Conservation (phyloP, 1,284 basidiomycete genomes). For the Ganoderma boninense region DNA sequence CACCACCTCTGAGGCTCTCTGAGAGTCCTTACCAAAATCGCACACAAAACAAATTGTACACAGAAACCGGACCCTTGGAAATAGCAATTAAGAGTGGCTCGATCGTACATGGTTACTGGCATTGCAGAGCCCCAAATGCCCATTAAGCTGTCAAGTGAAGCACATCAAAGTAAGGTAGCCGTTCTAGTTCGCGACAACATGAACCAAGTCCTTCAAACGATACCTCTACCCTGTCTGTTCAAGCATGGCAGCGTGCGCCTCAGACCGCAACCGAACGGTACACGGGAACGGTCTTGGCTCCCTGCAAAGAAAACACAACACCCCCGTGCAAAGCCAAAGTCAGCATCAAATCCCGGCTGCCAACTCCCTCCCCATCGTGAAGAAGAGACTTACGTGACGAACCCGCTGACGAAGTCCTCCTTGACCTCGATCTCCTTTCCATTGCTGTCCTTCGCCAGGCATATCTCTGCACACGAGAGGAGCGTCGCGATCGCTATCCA, state of each 20-base stretch:
- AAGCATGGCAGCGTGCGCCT: background rate
- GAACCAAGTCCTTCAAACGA: no score
- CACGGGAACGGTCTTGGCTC: constrained; percentile 31
- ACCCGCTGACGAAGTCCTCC: constrained; percentile 20
- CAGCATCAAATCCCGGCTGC: background rate
- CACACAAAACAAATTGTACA: no score
- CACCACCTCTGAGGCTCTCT: no score
- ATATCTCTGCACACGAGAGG: constrained; percentile 36
- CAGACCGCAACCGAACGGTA: constrained; percentile 24
- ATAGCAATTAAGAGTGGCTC: no score
- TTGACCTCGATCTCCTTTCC: constrained; percentile 21
- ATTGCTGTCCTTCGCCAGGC: constrained; percentile 23
- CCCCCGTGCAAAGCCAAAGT: background rate
- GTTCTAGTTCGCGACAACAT: no score
- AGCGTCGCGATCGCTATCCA: constrained; percentile 34
- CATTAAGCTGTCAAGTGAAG: no score
- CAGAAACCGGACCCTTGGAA: no score
- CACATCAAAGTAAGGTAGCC: no score
- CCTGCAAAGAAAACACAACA: constrained; percentile 7
- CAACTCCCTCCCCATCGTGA: no score
- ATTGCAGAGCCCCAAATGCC: no score
- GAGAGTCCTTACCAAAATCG: no score
- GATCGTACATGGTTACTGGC: no score
- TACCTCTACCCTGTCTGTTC: background rate
- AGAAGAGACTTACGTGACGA: constrained; percentile 21